Percentiles rank a stretch among this genome's conserved stretches.
Conservation (phyloP, 2,329 filamentous ascomycete species). For the Talaromyces amestolkiae region DNA sequence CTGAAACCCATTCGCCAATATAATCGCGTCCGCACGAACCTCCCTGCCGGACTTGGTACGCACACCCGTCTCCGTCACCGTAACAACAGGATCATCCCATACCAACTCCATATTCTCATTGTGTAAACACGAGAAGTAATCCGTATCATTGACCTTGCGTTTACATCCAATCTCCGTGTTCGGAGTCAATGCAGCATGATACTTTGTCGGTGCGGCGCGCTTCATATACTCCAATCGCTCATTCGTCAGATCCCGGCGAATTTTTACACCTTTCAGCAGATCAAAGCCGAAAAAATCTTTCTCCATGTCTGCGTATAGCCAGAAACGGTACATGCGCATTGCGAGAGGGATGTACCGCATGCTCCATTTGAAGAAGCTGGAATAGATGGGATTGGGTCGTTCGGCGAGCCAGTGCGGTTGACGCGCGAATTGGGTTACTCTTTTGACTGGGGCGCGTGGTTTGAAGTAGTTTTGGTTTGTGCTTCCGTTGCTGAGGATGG, state of each 20-base stretch:
- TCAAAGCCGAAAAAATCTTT: conserved; percentile 45
- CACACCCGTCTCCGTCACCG: conserved; percentile 40
- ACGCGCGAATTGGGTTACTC: conserved; percentile 50
- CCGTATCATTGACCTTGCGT: conserved; percentile 49
- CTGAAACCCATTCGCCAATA: conserved; percentile 52
- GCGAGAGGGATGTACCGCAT: conserved; percentile 48
- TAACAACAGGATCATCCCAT: conserved; percentile 40
- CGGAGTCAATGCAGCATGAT: conserved; percentile 46
- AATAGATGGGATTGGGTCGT: conserved; percentile 45
- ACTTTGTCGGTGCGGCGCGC: conserved; percentile 42
- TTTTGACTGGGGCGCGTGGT: conserved; percentile 32
- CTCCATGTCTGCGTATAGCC: conserved; percentile 46
- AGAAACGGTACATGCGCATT: conserved; percentile 46
- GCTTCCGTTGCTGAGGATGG: conserved; percentile 41
- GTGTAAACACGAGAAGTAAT: conserved; percentile 46
- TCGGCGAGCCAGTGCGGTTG: conserved; percentile 52
- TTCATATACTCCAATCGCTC: conserved; percentile 46
- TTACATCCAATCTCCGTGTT: conserved; percentile 50
- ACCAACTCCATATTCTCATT: conserved; percentile 44
- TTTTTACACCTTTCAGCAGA: conserved; percentile 36
- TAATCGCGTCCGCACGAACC: conserved; percentile 46
- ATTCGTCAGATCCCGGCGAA: conserved; percentile 37
- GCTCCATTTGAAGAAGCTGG: conserved; percentile 39
- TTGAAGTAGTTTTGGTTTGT: conserved; percentile 8
- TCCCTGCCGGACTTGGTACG: conserved; percentile 38